Evolutionary conservation across 805 yeast species (phyloP).

Genomic region (Metschnikowia kofuensis): DNA sequence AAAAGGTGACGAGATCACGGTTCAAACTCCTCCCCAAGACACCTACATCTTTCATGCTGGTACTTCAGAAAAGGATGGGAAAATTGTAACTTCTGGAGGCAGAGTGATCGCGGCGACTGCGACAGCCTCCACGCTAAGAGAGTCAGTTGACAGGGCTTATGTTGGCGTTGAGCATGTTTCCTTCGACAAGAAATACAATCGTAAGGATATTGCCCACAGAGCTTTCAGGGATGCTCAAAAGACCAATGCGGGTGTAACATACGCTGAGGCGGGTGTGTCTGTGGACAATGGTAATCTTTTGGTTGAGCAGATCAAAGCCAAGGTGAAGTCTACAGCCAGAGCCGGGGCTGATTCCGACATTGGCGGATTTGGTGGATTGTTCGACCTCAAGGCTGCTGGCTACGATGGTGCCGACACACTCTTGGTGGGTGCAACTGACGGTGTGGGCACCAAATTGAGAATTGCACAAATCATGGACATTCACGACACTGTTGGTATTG

Average conservation of each 20-base stretch:
- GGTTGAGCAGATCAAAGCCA: conserved; percentile 84
- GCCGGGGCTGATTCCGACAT: conserved; percentile 97
- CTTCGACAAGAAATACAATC: conserved; percentile 74
- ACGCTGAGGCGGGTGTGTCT: conserved; percentile 95
- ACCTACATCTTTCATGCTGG: conserved; percentile 95
- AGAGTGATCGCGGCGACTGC: conserved; percentile 96
- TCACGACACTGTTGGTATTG: conserved; percentile 98
- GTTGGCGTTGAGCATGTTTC: conserved; percentile 74
- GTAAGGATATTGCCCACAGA: conserved; percentile 93
- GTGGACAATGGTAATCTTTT: conserved; percentile 92
- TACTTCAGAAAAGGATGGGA: conserved; percentile 58
- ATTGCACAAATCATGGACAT: conserved; percentile 87
- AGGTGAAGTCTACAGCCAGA: conserved; percentile 89
- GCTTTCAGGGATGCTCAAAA: conserved; percentile 66
- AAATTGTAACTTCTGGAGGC: conserved; percentile 86
- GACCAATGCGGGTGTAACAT: conserved; percentile 56
- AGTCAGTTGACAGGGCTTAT: conserved; percentile 84
- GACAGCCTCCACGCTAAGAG: conserved; percentile 66
- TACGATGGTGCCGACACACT: conserved; percentile 75
- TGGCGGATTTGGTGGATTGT: conserved; percentile 98
- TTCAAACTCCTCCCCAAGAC: conserved; percentile 48
- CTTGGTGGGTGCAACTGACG: conserved; percentile 97
- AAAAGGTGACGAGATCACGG: conserved; percentile 81
- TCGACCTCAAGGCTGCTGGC: conserved; percentile 87
- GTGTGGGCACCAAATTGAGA: conserved; percentile 96